Evolutionary conservation across 305 asterid genomes (phyloP).

Genomic region (Solanum hybrid): DNA sequence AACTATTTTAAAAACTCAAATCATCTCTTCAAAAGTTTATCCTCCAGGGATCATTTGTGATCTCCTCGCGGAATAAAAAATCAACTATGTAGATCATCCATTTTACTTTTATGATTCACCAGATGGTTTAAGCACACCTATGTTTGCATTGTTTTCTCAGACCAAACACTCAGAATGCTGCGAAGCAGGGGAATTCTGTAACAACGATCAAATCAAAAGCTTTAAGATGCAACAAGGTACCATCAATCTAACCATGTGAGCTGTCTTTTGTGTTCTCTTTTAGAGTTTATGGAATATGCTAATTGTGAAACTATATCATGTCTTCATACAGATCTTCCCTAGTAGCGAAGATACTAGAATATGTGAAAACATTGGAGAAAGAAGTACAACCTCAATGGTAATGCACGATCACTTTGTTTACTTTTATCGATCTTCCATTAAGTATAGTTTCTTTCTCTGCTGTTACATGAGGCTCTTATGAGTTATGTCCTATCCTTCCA

Average conservation of each 20-base stretch:
- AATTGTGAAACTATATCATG: background rate
- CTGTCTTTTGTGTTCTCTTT: background rate
- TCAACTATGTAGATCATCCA: background rate
- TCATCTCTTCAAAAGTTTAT: background rate
- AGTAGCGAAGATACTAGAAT: constrained; percentile 10
- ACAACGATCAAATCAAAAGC: constrained; percentile 10
- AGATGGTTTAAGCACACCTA: background rate
- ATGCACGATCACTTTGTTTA: background rate
- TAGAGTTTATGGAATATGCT: background rate
- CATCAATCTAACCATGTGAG: background rate
- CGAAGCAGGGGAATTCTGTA: constrained; percentile 18
- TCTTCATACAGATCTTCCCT: constrained; percentile 21
- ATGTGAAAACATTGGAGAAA: constrained; percentile 13
- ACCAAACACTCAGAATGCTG: constrained; percentile 13
- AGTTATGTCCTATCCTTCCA: background rate
- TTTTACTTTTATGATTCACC: background rate
- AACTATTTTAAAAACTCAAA: background rate
- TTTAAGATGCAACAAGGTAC: constrained; percentile 18
- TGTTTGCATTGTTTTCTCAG: constrained; percentile 17
- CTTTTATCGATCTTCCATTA: background rate
- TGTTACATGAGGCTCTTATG: background rate
- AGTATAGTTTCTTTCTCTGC: background rate
- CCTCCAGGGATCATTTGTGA: background rate
- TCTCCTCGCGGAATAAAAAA: background rate
- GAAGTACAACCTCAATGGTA: constrained; percentile 4